Evolutionary conservation across 192 early-diverging fungal genomes (phyloP).

Genomic region (Powellomyces hirtus): DNA sequence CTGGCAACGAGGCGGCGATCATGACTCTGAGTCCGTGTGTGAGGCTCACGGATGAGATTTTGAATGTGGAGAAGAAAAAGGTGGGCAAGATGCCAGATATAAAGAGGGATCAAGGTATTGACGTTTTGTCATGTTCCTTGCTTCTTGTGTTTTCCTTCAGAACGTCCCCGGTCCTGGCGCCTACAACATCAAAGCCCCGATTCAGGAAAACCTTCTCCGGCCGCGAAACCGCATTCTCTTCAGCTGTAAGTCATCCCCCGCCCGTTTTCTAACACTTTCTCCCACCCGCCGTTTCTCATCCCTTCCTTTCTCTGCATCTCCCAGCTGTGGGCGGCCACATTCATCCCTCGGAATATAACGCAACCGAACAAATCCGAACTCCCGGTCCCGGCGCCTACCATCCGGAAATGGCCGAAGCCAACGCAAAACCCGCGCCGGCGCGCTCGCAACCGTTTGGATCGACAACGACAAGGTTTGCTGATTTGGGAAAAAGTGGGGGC

Average conservation of each 20-base stretch:
- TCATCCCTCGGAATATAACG: slow-evolving; percentile 17
- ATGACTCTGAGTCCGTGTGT: slow-evolving; percentile 56
- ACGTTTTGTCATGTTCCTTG: neutral
- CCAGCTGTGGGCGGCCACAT: slow-evolving; percentile 2
- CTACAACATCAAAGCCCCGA: slow-evolving; percentile 45
- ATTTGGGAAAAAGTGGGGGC: neutral
- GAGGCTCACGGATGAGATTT: slow-evolving; percentile 49
- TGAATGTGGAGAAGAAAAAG: slow-evolving; percentile 39
- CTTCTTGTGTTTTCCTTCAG: slow-evolving; percentile 4
- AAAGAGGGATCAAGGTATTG: too few relatives aligned
- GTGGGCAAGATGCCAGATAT: neutral
- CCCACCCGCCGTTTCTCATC: neutral
- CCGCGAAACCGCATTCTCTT: slow-evolving; percentile 25
- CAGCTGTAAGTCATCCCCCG: slow-evolving; percentile 5
- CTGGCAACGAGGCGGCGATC: slow-evolving; percentile 44
- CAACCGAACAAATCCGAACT: slow-evolving; percentile 37
- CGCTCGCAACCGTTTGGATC: slow-evolving; percentile 51
- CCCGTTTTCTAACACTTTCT: neutral
- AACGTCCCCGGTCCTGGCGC: slow-evolving; percentile 45
- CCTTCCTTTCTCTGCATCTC: neutral
- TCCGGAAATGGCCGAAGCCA: slow-evolving; percentile 38
- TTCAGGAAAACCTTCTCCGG: slow-evolving; percentile 27
- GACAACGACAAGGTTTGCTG: slow-evolving; percentile 43
- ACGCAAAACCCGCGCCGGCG: slow-evolving; percentile 23
- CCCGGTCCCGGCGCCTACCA: slow-evolving; percentile 53